These are phyloP conservation scores for Cokeromyces recurvatus DNA, from an alignment of 371 early-diverging fungal species.

Conservation along the genomic window DNA sequence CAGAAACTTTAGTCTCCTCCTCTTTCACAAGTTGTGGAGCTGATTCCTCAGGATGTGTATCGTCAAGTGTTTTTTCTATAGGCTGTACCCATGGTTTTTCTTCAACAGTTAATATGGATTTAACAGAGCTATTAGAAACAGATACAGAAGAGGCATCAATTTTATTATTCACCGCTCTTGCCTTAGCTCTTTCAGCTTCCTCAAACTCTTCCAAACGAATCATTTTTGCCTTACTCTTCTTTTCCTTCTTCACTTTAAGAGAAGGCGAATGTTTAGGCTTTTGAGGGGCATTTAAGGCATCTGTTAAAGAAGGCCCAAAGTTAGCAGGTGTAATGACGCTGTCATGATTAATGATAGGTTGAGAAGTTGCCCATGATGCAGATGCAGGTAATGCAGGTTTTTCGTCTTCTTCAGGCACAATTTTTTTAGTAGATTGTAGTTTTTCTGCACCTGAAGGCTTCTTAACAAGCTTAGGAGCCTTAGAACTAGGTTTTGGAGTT, in stretches of 20 bases:
- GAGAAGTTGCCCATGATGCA: conserved; percentile 57
- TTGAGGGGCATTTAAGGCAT: conserved; percentile 36
- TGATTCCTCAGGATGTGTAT: too few species aligned
- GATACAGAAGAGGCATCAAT: too few species aligned
- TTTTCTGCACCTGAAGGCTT: too few species aligned
- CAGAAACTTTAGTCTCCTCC: too few species aligned
- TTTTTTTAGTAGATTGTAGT: too few species aligned
- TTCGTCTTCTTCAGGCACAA: conserved; percentile 30
- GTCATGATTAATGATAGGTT: conserved; percentile 24
- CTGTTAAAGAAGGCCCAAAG: conserved; percentile 44
- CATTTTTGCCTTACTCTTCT: conserved; percentile 38
- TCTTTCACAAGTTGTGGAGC: too few species aligned
- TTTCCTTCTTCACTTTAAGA: conserved; percentile 36
- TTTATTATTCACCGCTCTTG: conserved; percentile 14
- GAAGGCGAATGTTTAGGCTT: conserved; percentile 38
- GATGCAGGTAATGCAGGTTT: conserved; percentile 60
- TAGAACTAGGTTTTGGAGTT: too few species aligned
- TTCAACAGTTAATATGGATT: too few species aligned
- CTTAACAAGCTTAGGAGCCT: conserved; percentile 1
- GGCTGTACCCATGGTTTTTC: too few species aligned
- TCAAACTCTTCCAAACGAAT: conserved; percentile 44
- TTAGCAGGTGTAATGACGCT: conserved; percentile 37
- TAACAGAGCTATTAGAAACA: too few species aligned
- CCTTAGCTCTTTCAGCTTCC: conserved; percentile 26
- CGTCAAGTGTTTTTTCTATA: too few species aligned